phyloP scores from a whole-genome alignment of 163 green algal species.

The Trebouxiophyceae sp. region DNA sequence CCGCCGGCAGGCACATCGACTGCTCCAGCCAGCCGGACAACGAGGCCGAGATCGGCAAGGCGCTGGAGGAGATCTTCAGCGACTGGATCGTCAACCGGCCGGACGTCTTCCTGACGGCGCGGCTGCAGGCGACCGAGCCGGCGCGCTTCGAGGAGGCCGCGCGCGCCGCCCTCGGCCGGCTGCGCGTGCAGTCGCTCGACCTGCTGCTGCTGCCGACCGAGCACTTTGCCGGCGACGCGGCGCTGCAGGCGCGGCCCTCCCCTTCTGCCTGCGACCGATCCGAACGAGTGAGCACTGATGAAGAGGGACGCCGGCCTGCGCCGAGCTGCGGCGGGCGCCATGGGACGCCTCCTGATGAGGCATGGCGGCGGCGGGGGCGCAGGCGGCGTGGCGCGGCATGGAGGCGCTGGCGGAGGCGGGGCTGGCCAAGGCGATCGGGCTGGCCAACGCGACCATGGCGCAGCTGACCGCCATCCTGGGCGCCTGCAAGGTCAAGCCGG shows the following conservation, averaged over 20 bases:
- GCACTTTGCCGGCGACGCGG: conserved; percentile 19
- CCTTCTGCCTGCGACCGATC: background rate
- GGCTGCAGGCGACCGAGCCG: conserved; percentile 9
- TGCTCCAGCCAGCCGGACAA: conserved; percentile 34
- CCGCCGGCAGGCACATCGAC: conserved; percentile 42
- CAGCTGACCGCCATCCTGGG: conserved; percentile 59
- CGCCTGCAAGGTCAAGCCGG: conserved; percentile 36
- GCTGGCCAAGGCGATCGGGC: conserved; percentile 54
- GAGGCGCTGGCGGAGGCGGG: conserved; percentile 48
- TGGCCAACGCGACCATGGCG: conserved; percentile 63
- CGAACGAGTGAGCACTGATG: too few species aligned
- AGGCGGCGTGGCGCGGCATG: conserved; percentile 67
- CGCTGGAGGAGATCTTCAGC: conserved; percentile 35
- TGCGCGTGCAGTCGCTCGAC: conserved; percentile 2
- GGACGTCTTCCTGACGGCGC: conserved; percentile 53
- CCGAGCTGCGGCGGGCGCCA: background rate
- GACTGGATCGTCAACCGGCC: conserved; percentile 43
- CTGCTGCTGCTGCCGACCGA: conserved; percentile 43
- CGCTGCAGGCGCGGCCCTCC: conserved; percentile 34
- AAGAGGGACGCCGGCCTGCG: background rate
- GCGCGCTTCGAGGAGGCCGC: background rate
- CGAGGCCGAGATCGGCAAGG: conserved; percentile 46
- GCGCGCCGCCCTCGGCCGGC: background rate
- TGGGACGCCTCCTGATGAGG: background rate
- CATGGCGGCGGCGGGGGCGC: conserved; percentile 3